phyloP scores from a whole-genome alignment of 768 basidiomycete species.

The Amanita rubescens region DNA sequence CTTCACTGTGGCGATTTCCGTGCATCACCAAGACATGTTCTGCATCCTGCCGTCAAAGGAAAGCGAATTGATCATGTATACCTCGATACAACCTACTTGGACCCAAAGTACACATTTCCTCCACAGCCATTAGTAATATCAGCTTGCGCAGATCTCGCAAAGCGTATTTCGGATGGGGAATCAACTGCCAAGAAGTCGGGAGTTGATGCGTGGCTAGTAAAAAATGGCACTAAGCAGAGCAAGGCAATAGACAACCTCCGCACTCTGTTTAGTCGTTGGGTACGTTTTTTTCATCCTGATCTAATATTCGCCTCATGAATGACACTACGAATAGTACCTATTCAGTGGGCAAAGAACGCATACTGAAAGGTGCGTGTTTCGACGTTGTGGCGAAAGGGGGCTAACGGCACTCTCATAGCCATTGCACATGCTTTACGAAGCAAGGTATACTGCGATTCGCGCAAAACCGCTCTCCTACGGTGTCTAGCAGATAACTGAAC shows the following conservation, averaged over 20 bases:
- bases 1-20: slow-evolving; percentile 94
- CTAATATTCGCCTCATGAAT: neutral
- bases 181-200: slow-evolving; percentile 23
- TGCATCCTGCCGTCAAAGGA: slow-evolving; percentile 77
- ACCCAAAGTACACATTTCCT: slow-evolving; percentile 93
- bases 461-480: slow-evolving; percentile 75
- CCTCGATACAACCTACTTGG: slow-evolving; percentile 93
- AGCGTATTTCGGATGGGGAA: slow-evolving; percentile 42
- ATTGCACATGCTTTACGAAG: slow-evolving; percentile 75
- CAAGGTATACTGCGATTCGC: slow-evolving; percentile 84
- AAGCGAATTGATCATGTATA: slow-evolving; percentile 85
- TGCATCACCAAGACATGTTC: slow-evolving; percentile 80
- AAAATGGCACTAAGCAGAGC: slow-evolving; percentile 16
- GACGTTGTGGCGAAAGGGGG: neutral
- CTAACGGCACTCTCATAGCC: slow-evolving; percentile 34
- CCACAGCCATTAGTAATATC: slow-evolving; percentile 92
- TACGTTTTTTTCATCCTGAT: slow-evolving; percentile 22
- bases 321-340: slow-evolving; percentile 59
- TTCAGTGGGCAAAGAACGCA: slow-evolving; percentile 95
- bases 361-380: slow-evolving; percentile 72
- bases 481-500: slow-evolving; percentile 81
- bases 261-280: slow-evolving; percentile 57
- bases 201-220: slow-evolving; percentile 48
- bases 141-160: slow-evolving; percentile 83
- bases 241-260: slow-evolving; percentile 35